Percentiles rank a stretch among this genome's conserved stretches.
phyloP scores from a whole-genome alignment of 495 filamentous ascomycete genomes.

The Beverwykella pulmonaria region DNA sequence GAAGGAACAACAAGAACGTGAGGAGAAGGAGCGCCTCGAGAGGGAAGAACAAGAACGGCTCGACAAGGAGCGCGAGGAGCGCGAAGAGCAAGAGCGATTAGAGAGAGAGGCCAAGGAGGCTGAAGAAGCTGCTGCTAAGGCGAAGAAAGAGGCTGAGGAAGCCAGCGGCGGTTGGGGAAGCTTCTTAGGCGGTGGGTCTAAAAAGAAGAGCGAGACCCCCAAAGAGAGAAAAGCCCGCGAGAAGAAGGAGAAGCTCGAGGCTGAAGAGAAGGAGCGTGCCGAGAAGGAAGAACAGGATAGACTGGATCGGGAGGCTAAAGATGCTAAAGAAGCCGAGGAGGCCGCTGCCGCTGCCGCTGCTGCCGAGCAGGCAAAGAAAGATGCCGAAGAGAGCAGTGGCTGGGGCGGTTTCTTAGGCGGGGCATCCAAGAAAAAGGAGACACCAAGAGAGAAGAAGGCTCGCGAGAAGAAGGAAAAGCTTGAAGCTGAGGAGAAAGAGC shows the following conservation, averaged over 20 bases:
- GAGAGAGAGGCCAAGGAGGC: constrained; percentile 39
- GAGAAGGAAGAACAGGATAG: constrained; percentile 29
- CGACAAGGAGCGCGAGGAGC: constrained; percentile 10
- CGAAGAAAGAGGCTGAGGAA: constrained; percentile 21
- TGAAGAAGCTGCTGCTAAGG: constrained; percentile 21
- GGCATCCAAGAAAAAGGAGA: constrained; percentile 3
- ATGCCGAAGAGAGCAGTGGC: constrained; percentile 16
- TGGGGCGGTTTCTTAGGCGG: constrained; percentile 9
- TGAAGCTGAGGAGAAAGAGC: constrained; percentile 23
- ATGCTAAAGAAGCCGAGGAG: constrained; percentile 36
- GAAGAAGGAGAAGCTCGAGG: constrained; percentile 18
- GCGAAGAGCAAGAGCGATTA: constrained; percentile 7
- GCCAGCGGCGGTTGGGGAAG: constrained; percentile 16
- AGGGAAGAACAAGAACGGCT: constrained; percentile 18
- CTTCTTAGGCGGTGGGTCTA: constrained; percentile 1
- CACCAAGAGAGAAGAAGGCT: constrained; percentile 4
- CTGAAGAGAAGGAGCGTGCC: constrained; percentile 20
- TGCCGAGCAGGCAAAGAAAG: constrained; percentile 21
- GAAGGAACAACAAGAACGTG: constrained; percentile 14
- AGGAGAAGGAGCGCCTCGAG: constrained; percentile 18
- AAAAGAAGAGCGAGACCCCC: constrained; percentile 19
- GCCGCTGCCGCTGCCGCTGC: constrained; percentile 13
- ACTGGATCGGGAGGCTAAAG: constrained; percentile 26
- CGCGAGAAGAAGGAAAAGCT: no score
- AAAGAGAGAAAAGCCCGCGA: constrained; percentile 12